phyloP scores from a whole-genome alignment of 2,329 filamentous ascomycete genomes.

The Lithohypha guttulata region DNA sequence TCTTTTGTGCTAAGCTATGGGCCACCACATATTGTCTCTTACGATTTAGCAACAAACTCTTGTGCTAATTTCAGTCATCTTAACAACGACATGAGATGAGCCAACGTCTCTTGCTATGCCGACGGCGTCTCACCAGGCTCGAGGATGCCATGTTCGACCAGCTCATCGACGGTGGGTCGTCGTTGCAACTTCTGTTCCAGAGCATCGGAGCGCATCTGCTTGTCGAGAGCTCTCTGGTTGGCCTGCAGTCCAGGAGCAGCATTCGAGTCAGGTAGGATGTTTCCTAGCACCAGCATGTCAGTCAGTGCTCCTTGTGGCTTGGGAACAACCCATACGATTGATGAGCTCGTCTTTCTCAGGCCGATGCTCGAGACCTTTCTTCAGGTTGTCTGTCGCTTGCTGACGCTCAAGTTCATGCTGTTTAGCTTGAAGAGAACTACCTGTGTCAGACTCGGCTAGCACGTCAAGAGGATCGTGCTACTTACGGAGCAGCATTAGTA shows the following conservation, averaged over 20 bases:
- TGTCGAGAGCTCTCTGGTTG: constrained; percentile 73
- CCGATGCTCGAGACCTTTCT: constrained; percentile 52
- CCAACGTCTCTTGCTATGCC: constrained; percentile 12
- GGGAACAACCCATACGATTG: constrained; percentile 49
- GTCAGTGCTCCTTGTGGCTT: neutral
- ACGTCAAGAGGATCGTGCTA: neutral
- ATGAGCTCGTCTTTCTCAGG: constrained; percentile 65
- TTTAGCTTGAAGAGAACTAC: constrained; percentile 50
- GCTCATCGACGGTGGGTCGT: constrained; percentile 62
- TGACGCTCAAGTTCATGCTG: constrained; percentile 56
- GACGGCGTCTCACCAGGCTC: constrained; percentile 48
- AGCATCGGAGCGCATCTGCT: constrained; percentile 75
- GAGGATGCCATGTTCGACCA: constrained; percentile 72
- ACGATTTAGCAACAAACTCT: no score
- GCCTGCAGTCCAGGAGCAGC: constrained; percentile 71
- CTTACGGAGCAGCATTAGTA: constrained; percentile 56
- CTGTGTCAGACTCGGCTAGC: constrained; percentile 1
- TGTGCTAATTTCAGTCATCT: no score
- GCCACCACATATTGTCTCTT: neutral
- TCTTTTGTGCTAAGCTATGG: neutral
- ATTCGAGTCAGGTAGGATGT: constrained; percentile 71
- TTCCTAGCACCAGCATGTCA: constrained; percentile 43
- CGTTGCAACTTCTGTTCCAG: constrained; percentile 78
- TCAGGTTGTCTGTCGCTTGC: constrained; percentile 50
- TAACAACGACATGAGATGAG: neutral